These are phyloP conservation scores for Withania somnifera DNA, from an alignment of 305 asterid genomes.

Conservation along the genomic window DNA sequence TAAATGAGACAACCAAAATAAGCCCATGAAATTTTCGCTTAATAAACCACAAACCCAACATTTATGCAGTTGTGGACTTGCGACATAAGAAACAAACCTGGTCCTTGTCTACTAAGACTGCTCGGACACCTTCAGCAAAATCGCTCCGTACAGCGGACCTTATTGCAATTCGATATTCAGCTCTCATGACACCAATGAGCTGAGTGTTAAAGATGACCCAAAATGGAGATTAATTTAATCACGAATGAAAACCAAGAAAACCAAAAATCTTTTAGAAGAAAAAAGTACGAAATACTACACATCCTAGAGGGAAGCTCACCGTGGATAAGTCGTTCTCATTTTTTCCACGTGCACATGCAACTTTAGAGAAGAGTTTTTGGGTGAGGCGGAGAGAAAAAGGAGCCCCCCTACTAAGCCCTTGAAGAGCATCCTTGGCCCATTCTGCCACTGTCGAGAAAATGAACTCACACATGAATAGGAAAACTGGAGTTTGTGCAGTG, in stretches of 20 bases:
- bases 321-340: conserved; percentile 44
- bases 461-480: not conserved
- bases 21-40: not conserved
- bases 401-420: conserved; percentile 84
- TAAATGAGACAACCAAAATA: not conserved
- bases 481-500: too few species aligned
- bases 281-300: not conserved
- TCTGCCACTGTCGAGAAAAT: conserved; percentile 55
- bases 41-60: not conserved
- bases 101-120: conserved; percentile 93
- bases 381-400: conserved; percentile 88
- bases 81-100: conserved; percentile 47
- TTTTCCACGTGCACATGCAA: conserved; percentile 61
- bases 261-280: not conserved
- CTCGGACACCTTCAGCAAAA: conserved; percentile 92
- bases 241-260: not conserved
- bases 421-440: conserved; percentile 94
- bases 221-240: not conserved
- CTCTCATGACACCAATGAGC: conserved; percentile 86
- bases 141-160: conserved; percentile 77
- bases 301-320: conserved; percentile 23
- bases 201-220: conserved; percentile 18
- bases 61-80: not conserved
- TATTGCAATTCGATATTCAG: conserved; percentile 76
- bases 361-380: conserved; percentile 58